Evolutionary conservation across 345 rosid genomes (phyloP), one percentile per base, ranked within the genome.

Genomic region (Triadica sebifera): DNA sequence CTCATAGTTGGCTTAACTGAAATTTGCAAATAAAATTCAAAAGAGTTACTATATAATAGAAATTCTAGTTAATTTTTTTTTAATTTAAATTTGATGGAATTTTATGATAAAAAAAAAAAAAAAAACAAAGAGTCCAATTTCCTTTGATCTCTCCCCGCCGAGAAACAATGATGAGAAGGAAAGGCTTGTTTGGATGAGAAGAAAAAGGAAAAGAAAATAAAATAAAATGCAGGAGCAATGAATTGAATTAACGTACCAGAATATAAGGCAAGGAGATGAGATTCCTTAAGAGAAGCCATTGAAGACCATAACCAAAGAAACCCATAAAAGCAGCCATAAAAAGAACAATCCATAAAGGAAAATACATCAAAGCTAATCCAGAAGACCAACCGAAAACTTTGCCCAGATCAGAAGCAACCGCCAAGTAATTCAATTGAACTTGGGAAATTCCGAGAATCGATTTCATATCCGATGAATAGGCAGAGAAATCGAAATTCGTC

Each of bases 321-420:
- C 98, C 98, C 91, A 94, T 87, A 47, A 85, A 76, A 65, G 98
- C 96, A 12, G 98, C 89, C 69, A 88, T 82, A 86, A 92, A 89
- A 17, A 94, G 91, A 63, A 94, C 97, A 6, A 70, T 70, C 87
- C 86, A 89, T 34, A 94, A 72, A 2, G 98, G 97, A 20, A 91
- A 85, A 77, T 87, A 84, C 90, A 91, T 70, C 49, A 94, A 72
- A 24, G 98, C 98, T 60, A 94, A 72, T 0, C 98, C 98, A 1
- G 98, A 94, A 6, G 96, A 94, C 98, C 98, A 94, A 0, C 98
- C 98, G 10, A 94, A 90, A 4, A 91, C 81, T 77, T 94, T 94
- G 1, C 98, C 98, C 56, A 94, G 84, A 86, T 92, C 98, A 46
- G 98, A 94, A 25, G 98, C 98, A 11, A 91, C 96, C 0, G 98